Conservation (phyloP, 2,329 filamentous ascomycete genomes). For the Samsoniella hepiali region DNA sequence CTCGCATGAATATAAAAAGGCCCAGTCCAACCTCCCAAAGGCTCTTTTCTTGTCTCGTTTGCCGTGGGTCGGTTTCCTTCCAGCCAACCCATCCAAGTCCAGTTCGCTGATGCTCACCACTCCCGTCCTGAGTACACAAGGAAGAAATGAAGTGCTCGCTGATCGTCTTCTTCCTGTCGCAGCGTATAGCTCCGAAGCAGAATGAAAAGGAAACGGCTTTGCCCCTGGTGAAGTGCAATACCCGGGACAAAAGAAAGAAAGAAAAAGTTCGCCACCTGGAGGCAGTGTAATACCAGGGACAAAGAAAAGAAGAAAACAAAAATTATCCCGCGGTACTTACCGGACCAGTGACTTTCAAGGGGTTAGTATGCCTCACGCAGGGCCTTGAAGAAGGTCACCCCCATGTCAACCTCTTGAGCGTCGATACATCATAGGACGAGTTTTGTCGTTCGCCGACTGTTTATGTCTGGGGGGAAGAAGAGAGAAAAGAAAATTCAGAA, state of each 20-base stretch:
- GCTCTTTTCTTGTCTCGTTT: background rate
- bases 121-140: too few relatives aligned
- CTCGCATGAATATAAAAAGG: background rate
- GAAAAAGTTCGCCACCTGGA: background rate
- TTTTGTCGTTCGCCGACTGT: background rate
- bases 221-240: too few relatives aligned
- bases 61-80: background rate
- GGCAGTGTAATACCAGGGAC: constrained; percentile 1
- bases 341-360: background rate
- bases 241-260: background rate
- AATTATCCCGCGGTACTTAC: background rate
- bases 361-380: constrained; percentile 2
- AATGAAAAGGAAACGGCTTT: too few relatives aligned
- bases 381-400: background rate
- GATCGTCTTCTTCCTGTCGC: background rate
- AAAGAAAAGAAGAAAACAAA: background rate
- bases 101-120: background rate
- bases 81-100: background rate
- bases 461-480: background rate
- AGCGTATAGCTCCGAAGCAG: background rate
- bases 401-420: background rate
- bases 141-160: background rate
- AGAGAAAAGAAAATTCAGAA: background rate
- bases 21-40: background rate
- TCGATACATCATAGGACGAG: background rate